Evolutionary conservation across 2,329 filamentous ascomycete species (phyloP).

Genomic region (Paracoccidioides lutzii): DNA sequence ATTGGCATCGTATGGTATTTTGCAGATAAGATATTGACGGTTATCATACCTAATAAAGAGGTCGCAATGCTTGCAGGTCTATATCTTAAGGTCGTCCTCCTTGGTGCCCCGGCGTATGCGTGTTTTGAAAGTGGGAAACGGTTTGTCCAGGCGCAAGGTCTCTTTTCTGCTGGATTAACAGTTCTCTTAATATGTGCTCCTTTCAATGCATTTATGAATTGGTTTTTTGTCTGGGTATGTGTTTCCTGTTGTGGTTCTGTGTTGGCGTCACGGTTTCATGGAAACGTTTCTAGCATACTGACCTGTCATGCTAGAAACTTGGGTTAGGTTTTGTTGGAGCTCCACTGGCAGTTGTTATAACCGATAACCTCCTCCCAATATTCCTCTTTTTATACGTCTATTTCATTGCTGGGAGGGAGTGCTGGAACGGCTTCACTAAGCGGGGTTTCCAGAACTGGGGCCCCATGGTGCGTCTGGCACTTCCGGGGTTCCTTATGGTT

Average conservation of each 20-base stretch:
- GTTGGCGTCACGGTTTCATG: not conserved
- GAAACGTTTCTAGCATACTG: constrained; percentile 5
- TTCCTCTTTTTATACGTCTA: constrained; percentile 62
- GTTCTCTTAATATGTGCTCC: constrained; percentile 73
- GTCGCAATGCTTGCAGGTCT: constrained; percentile 59
- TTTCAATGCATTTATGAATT: constrained; percentile 69
- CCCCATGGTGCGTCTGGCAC: constrained; percentile 73
- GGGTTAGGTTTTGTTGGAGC: constrained; percentile 63
- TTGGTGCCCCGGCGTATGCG: constrained; percentile 63
- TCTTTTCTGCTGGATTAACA: constrained; percentile 74
- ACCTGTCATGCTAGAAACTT: constrained; percentile 28
- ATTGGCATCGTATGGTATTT: constrained; percentile 60
- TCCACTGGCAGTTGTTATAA: constrained; percentile 62
- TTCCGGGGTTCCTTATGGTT: constrained; percentile 87
- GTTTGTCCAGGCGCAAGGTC: constrained; percentile 73
- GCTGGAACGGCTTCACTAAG: constrained; percentile 67
- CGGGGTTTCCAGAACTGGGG: constrained; percentile 62
- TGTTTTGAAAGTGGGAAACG: constrained; percentile 71
- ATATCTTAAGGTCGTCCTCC: constrained; percentile 57
- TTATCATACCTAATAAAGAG: constrained; percentile 57
- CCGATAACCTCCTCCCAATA: constrained; percentile 60
- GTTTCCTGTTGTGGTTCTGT: not conserved
- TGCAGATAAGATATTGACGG: constrained; percentile 50
- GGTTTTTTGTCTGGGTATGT: constrained; percentile 60
- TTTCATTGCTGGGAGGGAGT: constrained; percentile 58